Evolutionary conservation across 2,329 filamentous ascomycete genomes (phyloP).

Genomic region (Stachybotrys elegans): DNA sequence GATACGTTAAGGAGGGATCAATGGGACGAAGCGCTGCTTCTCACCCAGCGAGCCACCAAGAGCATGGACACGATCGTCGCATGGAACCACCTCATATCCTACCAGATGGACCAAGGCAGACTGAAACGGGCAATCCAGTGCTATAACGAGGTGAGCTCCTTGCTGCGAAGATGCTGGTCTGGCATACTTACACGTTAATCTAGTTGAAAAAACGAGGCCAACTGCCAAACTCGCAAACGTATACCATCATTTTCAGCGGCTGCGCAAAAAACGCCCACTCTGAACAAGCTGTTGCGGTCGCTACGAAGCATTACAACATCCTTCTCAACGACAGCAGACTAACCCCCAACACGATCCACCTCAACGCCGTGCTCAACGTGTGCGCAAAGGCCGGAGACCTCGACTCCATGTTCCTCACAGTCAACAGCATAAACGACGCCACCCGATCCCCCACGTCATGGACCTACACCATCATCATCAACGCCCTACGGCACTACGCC

Average conservation of each 20-base stretch:
- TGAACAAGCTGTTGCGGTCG: constrained; percentile 58
- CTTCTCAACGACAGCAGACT: constrained; percentile 62
- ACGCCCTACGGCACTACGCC: constrained; percentile 55
- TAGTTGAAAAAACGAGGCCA: constrained; percentile 94
- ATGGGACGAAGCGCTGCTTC: constrained; percentile 60
- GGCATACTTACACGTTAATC: constrained; percentile 8
- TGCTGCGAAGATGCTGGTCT: no score
- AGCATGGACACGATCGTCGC: constrained; percentile 62
- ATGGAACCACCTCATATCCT: constrained; percentile 83
- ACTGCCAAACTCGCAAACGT: constrained; percentile 75
- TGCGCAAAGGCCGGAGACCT: constrained; percentile 71
- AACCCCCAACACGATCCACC: constrained; percentile 72
- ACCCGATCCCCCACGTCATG: constrained; percentile 56
- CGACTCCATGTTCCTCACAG: constrained; percentile 74
- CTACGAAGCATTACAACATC: constrained; percentile 70
- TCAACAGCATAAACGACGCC: constrained; percentile 63
- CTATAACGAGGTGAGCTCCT: constrained; percentile 71
- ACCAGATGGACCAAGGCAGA: constrained; percentile 57
- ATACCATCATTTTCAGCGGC: constrained; percentile 76
- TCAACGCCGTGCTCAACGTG: constrained; percentile 82
- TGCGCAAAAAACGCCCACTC: constrained; percentile 57
- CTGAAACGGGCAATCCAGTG: constrained; percentile 66
- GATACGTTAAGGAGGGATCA: constrained; percentile 53
- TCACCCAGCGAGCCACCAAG: constrained; percentile 67
- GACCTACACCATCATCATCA: constrained; percentile 81